These are phyloP conservation scores for Trichosanthes truncata DNA, from an alignment of 306 rosid species.

Conservation along the genomic window DNA sequence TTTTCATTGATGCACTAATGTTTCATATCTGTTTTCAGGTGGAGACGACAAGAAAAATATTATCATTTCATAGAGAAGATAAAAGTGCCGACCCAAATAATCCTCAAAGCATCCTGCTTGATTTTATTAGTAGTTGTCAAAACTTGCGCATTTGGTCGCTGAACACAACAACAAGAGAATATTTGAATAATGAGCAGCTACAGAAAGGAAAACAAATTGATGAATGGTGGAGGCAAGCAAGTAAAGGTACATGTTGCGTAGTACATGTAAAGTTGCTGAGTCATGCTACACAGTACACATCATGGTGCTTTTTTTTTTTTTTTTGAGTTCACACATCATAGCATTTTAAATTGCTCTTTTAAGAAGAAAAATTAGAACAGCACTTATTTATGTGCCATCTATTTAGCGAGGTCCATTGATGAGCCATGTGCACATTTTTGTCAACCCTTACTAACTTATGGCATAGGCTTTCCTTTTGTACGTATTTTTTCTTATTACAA, in stretches of 20 bases:
- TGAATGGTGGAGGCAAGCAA: constrained; percentile 99
- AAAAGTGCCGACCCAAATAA: constrained; percentile 75
- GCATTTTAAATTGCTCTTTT: background rate
- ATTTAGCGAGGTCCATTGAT: background rate
- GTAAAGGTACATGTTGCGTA: constrained; percentile 52
- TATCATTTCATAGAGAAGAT: constrained; percentile 93
- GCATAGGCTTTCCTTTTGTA: background rate
- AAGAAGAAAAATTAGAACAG: background rate
- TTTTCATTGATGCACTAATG: background rate
- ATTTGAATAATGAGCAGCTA: constrained; percentile 87
- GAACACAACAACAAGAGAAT: constrained; percentile 84
- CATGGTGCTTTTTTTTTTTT: background rate
- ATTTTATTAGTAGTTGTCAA: constrained; percentile 93
- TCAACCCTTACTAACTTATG: background rate
- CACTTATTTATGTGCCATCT: background rate
- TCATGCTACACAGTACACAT: background rate
- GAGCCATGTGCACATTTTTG: background rate
- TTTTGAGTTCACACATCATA: background rate
- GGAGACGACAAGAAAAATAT: constrained; percentile 86
- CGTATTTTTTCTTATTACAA: background rate
- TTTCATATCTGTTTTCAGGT: constrained; percentile 38
- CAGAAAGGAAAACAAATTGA: constrained; percentile 99
- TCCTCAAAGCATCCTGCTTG: constrained; percentile 86
- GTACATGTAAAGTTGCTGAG: background rate
- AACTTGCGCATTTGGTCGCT: constrained; percentile 96